A percentile compares a stretch with the other conserved stretches of the same genome.
Evolutionary conservation across 495 filamentous ascomycete species (phyloP).

Genomic region (Penicillium diatomitis): DNA sequence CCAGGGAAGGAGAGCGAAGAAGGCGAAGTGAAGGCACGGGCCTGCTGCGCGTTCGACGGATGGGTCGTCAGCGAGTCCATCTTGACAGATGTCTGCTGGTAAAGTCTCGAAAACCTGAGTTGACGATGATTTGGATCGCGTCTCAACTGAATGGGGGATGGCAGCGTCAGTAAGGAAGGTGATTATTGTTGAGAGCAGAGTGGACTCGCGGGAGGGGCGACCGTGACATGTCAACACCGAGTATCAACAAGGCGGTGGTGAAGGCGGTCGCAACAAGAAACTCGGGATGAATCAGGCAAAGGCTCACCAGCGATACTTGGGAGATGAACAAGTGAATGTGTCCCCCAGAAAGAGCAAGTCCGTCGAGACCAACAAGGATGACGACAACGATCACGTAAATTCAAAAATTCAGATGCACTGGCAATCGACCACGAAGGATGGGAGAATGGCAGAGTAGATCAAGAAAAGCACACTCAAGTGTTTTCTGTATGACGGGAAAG

Average conservation of each 20-base stretch:
- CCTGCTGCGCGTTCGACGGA: constrained; percentile 78
- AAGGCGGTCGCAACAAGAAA: neutral
- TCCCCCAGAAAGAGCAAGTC: constrained; percentile 52
- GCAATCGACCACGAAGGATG: neutral
- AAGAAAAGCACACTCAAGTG: constrained; percentile 41
- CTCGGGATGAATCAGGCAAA: neutral
- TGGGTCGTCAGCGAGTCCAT: constrained; percentile 88
- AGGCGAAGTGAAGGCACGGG: constrained; percentile 82
- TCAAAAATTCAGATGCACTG: neutral
- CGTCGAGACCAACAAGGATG: constrained; percentile 3
- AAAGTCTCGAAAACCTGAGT: neutral
- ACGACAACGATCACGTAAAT: constrained; percentile 8
- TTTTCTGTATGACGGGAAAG: constrained; percentile 17
- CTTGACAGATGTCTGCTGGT: constrained; percentile 7
- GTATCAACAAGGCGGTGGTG: constrained; percentile 5
- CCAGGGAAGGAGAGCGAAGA: constrained; percentile 85
- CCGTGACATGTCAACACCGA: neutral
- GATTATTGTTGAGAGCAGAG: too few species aligned
- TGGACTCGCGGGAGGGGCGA: too few species aligned
- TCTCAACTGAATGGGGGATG: neutral
- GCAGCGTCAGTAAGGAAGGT: too few species aligned
- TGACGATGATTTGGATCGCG: constrained; percentile 5
- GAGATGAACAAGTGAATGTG: constrained; percentile 99
- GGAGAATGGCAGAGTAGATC: neutral
- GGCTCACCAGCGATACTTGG: constrained; percentile 59